Percentiles rank a stretch among this genome's conserved stretches.
These are phyloP conservation scores for Pichia sp. DNA, from an alignment of 1,139 yeast species.

Conservation along the genomic window DNA sequence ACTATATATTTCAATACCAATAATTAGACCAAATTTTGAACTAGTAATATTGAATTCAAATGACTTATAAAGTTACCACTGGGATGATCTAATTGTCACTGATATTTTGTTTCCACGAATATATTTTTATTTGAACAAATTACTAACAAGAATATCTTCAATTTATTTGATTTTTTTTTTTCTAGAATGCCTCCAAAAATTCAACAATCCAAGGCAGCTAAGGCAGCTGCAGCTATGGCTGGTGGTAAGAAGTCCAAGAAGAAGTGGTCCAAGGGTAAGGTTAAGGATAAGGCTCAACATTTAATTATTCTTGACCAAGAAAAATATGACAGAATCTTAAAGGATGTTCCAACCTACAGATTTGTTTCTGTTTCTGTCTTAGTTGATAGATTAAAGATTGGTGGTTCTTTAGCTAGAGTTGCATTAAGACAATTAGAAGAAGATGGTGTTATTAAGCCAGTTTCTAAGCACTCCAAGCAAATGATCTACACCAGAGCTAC, in stretches of 20 bases:
- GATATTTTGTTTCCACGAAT: too few relatives aligned
- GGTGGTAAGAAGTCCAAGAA: constrained; percentile 99
- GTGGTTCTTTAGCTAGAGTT: constrained; percentile 98
- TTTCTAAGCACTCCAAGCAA: constrained; percentile 95
- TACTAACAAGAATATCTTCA: too few relatives aligned
- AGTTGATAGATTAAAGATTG: constrained; percentile 98
- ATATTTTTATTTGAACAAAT: neutral
- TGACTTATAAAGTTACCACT: too few relatives aligned
- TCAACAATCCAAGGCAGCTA: constrained; percentile 99
- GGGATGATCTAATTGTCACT: too few relatives aligned
- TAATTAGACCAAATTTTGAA: too few relatives aligned
- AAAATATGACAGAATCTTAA: constrained; percentile 97
- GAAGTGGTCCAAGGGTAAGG: constrained; percentile 99
- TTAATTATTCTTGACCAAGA: constrained; percentile 96
- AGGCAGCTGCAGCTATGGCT: constrained; percentile 99
- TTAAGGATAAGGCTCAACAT: constrained; percentile 99
- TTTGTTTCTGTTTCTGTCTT: constrained; percentile 95
- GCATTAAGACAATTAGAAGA: constrained; percentile 94
- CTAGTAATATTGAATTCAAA: too few relatives aligned
- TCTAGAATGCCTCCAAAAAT: constrained; percentile 92
- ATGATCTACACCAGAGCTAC: constrained; percentile 87
- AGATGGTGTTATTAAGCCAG: constrained; percentile 93
- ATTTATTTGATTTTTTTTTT: neutral
- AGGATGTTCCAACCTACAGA: constrained; percentile 99
- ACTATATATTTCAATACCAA: too few relatives aligned